A percentile compares a stretch with the other conserved stretches of the same genome.
Conservation (phyloP, 805 yeast species). For the Lipomyces sp. region DNA sequence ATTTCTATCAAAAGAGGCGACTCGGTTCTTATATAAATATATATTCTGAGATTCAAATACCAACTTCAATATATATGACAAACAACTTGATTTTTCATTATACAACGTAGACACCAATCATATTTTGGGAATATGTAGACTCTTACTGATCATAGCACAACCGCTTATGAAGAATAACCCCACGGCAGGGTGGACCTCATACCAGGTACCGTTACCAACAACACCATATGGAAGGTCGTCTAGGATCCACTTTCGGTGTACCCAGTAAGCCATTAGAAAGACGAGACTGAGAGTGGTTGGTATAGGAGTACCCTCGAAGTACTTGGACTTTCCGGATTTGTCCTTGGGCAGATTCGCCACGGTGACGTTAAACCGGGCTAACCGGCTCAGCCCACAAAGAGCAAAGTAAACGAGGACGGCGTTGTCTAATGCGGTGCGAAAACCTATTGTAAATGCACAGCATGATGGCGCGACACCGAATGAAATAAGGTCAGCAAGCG, state of each 20-base stretch:
- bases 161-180: conserved; percentile 76
- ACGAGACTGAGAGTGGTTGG: conserved; percentile 86
- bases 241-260: conserved; percentile 52
- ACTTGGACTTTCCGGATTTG: conserved; percentile 77
- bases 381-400: conserved; percentile 87
- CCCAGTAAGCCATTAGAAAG: conserved; percentile 68
- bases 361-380: conserved; percentile 94
- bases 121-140: conserved; percentile 88
- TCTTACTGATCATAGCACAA: conserved; percentile 87
- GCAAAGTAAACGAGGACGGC: conserved; percentile 80
- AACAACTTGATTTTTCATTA: not conserved
- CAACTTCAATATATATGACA: not conserved
- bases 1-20: not conserved
- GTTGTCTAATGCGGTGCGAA: conserved; percentile 81
- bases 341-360: conserved; percentile 93
- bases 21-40: not conserved
- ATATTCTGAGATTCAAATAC: not conserved
- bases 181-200: conserved; percentile 77
- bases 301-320: conserved; percentile 95
- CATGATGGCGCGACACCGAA: conserved; percentile 96
- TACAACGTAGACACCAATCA: conserved; percentile 42
- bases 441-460: conserved; percentile 88
- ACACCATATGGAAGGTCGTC: conserved; percentile 69
- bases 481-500: conserved; percentile 86
- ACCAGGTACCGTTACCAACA: conserved; percentile 56